Percentiles rank a stretch among this genome's conserved stretches.
Conservation (phyloP, 78 protist genomes). For the Dictyostelium firmibasis region DNA sequence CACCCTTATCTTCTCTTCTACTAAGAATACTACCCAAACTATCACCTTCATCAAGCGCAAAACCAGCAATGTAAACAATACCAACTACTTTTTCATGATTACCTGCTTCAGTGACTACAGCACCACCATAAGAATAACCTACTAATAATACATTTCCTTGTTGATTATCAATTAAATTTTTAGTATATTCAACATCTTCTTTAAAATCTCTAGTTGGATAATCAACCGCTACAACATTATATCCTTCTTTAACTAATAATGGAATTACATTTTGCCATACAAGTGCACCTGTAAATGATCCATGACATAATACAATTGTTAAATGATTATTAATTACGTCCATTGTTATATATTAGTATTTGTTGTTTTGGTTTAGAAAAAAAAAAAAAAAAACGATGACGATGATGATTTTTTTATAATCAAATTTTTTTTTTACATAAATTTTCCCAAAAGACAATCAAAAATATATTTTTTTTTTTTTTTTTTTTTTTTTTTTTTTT, state of each 20-base stretch:
- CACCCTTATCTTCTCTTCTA: slow-evolving; percentile 5
- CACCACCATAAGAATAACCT: slow-evolving; percentile 64
- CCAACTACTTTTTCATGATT: slow-evolving; percentile 30
- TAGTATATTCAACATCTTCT: slow-evolving; percentile 22
- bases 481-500: background rate
- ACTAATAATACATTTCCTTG: slow-evolving; percentile 46
- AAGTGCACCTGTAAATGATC: background rate
- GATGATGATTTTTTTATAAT: too few relatives aligned
- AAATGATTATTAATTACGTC: background rate
- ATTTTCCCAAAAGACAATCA: too few relatives aligned
- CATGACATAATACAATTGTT: background rate
- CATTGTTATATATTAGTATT: background rate
- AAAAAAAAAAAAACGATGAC: too few relatives aligned
- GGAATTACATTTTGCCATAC: background rate
- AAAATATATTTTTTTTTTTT: too few relatives aligned
- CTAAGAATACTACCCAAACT: background rate
- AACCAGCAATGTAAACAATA: slow-evolving; percentile 21
- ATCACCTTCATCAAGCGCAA: slow-evolving; percentile 26
- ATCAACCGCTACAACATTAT: slow-evolving; percentile 14
- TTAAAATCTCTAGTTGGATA: slow-evolving; percentile 1
- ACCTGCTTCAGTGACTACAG: slow-evolving; percentile 4
- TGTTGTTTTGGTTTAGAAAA: too few relatives aligned
- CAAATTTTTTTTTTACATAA: too few relatives aligned
- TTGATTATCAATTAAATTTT: background rate
- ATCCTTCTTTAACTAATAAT: slow-evolving; percentile 7